phyloP scores from a whole-genome alignment of 805 yeast genomes.

The Starmerella davenportii region DNA sequence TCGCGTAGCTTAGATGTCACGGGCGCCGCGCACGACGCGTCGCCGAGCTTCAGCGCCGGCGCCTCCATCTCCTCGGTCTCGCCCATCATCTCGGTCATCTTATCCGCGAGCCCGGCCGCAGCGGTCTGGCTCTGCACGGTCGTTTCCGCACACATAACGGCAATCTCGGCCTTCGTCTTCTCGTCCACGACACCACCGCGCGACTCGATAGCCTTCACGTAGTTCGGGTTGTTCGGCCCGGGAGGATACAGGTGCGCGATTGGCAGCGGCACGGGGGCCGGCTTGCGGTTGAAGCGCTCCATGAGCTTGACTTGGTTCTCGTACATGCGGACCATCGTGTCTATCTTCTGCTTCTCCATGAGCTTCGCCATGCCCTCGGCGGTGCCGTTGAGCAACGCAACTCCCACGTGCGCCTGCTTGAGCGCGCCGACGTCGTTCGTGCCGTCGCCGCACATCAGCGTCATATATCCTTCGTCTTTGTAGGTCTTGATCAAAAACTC shows the following conservation, averaged over 20 bases:
- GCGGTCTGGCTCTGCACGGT: slow-evolving; percentile 16
- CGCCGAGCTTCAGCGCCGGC: slow-evolving; percentile 86
- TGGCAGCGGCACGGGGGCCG: slow-evolving; percentile 48
- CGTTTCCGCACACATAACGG: slow-evolving; percentile 19
- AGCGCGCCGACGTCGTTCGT: slow-evolving; percentile 99
- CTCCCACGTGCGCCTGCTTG: slow-evolving; percentile 96
- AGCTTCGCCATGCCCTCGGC: slow-evolving; percentile 82
- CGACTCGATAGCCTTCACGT: slow-evolving; percentile 65
- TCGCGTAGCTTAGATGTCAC: slow-evolving; percentile 86
- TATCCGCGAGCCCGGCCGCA: slow-evolving; percentile 39
- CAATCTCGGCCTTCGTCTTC: slow-evolving; percentile 26
- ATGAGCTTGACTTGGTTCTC: slow-evolving; percentile 69
- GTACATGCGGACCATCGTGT: slow-evolving; percentile 47
- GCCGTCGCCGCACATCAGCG: slow-evolving; percentile 99
- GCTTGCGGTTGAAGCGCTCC: slow-evolving; percentile 43
- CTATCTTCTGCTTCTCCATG: slow-evolving; percentile 59
- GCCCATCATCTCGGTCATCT: slow-evolving; percentile 40
- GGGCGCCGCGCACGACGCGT: slow-evolving; percentile 98
- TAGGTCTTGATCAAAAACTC: slow-evolving; percentile 72
- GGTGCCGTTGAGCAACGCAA: slow-evolving; percentile 93
- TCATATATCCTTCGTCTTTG: slow-evolving; percentile 76
- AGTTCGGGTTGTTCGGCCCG: slow-evolving; percentile 78
- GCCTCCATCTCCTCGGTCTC: slow-evolving; percentile 54
- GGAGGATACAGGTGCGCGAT: slow-evolving; percentile 96
- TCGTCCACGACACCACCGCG: slow-evolving; percentile 68